Conservation (phyloP, 164 flowering plant genomes). For the Litsea cubeba region DNA sequence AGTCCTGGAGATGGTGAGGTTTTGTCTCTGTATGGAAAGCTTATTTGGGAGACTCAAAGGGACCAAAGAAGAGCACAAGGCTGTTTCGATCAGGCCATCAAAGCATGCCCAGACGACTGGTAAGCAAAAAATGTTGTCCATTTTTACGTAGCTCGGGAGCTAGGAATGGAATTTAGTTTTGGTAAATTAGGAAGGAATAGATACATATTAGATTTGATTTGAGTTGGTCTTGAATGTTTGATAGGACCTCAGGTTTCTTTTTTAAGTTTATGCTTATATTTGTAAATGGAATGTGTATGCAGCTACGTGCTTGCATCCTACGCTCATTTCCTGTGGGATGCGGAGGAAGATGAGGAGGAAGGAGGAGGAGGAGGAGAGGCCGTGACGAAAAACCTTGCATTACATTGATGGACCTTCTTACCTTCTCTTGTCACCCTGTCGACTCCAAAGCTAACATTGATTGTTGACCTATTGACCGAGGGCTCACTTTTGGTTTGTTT, state of each 20-base stretch:
- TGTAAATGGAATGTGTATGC: background rate
- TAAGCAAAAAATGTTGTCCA: slow-evolving; percentile 14
- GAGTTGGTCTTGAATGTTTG: no score
- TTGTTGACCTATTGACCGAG: background rate
- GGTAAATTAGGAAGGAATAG: no score
- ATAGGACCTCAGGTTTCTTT: no score
- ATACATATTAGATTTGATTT: background rate
- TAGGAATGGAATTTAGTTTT: no score
- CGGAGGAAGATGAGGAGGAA: slow-evolving; percentile 17
- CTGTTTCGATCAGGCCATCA: slow-evolving; percentile 65
- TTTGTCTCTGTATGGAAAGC: slow-evolving; percentile 55
- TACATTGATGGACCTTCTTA: background rate
- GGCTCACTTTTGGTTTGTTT: no score
- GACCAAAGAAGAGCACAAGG: slow-evolving; percentile 52
- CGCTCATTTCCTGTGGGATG: slow-evolving; percentile 26
- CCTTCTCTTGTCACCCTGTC: background rate
- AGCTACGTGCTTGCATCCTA: slow-evolving; percentile 23
- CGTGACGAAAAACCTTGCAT: background rate
- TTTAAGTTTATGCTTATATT: no score
- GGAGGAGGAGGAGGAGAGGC: background rate
- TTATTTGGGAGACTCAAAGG: slow-evolving; percentile 66
- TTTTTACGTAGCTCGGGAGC: no score
- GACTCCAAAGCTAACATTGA: background rate
- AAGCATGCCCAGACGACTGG: slow-evolving; percentile 69
- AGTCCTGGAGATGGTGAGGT: slow-evolving; percentile 72